Base-by-base conservation (phyloP, 306 rosid species). In the Trichosanthes cucumerina region DNA sequence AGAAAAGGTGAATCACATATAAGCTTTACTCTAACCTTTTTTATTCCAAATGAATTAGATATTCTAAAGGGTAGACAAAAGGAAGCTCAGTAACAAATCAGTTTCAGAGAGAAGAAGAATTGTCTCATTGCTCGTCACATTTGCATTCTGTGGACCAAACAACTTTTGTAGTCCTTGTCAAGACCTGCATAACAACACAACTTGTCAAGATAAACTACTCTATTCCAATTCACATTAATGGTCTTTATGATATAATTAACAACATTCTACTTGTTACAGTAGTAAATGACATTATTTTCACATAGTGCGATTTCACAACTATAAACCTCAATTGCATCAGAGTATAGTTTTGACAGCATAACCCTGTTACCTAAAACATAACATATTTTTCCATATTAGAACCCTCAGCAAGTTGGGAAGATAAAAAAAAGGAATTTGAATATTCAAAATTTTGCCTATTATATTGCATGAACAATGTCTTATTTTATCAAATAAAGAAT, bases 221-320 rank as follows among this genome's bases (percentile, higher is more conserved):
- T 66, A 19, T 66, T 9, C 23, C 74, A 38, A 19, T 16, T 38
- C 21, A 39, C 28, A 18, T 66, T 66, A 66, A 74, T 50, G 62
- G 18, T 19, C 26, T 7, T 1, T 19, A 36, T 38, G 62, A 79
- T 21, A 82, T 70, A 14, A n/a, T n/a, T n/a, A n/a, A 79, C 65
- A 76, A 75, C 43, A 77, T 60, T 53, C 82, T 86, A 94, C 98
- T 97, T 89, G 95, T 94, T 92, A 88, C 97, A 90, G 87, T 86
- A 86, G 92, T 89, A 94, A 83, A 94, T 88, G 64, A 96, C 97
- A 86, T 87, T 92, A 59, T 83, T 85, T 78, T 81, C 96, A 82
- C 84, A 79, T 16, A 90, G 86, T 6, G 91, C 92, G 80, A 92
- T 84, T 33, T 97, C 98, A 84, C 90, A 89, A 70, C 78, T 84